Percentiles rank a stretch among this genome's conserved stretches.
Conservation (phyloP, 176 grass and related monocot species). For the Chloris gayana region DNA sequence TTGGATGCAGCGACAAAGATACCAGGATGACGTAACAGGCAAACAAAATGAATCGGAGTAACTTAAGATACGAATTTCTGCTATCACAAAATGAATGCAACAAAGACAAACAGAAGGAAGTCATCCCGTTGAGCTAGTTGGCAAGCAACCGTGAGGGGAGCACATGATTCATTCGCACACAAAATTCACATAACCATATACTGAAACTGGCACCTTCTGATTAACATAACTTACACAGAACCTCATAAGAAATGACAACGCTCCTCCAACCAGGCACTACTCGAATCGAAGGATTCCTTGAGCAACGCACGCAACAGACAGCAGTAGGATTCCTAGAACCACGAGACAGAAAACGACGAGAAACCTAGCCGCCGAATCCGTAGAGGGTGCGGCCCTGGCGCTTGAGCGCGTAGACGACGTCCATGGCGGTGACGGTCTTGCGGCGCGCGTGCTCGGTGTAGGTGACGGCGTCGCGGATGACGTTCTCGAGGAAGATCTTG, state of each 20-base stretch:
- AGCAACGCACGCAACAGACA: background rate
- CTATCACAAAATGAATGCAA: too few relatives aligned
- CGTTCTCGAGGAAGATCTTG: conserved; percentile 99
- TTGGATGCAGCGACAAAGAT: too few relatives aligned
- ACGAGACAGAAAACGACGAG: background rate
- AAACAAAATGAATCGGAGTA: too few relatives aligned
- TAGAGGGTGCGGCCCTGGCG: conserved; percentile 92
- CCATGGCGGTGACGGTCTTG: conserved; percentile 98
- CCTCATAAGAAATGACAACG: background rate
- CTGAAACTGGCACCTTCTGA: background rate
- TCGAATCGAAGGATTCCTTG: background rate
- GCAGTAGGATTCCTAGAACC: background rate
- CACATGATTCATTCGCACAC: too few relatives aligned
- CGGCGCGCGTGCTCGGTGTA: conserved; percentile 94
- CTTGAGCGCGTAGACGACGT: conserved; percentile 93
- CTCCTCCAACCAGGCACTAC: background rate
- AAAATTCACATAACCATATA: background rate
- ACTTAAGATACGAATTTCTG: too few relatives aligned
- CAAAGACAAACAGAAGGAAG: too few relatives aligned
- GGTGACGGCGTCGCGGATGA: conserved; percentile 95
- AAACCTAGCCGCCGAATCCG: conserved; percentile 85
- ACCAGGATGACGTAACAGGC: too few relatives aligned
- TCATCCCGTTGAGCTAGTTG: too few relatives aligned
- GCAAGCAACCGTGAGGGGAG: too few relatives aligned
- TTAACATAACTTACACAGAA: background rate